A percentile compares a stretch with the other conserved stretches of the same genome.
phyloP scores from a whole-genome alignment of 2,329 filamentous ascomycete genomes.

The Claviceps sp. region DNA sequence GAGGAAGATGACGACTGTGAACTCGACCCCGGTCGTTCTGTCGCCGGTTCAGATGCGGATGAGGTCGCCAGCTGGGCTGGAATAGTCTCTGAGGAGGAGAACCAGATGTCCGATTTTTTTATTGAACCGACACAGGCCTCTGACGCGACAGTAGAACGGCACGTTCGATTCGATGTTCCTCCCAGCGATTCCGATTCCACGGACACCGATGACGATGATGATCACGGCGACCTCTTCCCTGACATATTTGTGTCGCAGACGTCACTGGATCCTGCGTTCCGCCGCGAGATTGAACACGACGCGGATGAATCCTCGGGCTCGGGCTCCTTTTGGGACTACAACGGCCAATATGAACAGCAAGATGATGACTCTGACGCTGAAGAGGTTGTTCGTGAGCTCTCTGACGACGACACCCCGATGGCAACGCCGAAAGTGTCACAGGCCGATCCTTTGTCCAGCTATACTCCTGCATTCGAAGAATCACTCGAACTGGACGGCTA shows the following conservation, averaged over 20 bases:
- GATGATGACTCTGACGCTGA: slow-evolving; percentile 28
- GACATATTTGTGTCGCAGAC: slow-evolving; percentile 69
- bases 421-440: slow-evolving; percentile 27
- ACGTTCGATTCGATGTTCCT: slow-evolving; percentile 61
- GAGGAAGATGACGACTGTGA: slow-evolving; percentile 22
- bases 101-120: slow-evolving; percentile 28
- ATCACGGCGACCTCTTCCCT: slow-evolving; percentile 54
- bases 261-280: slow-evolving; percentile 57
- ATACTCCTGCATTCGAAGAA: slow-evolving; percentile 19
- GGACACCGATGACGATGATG: slow-evolving; percentile 49
- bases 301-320: slow-evolving; percentile 44
- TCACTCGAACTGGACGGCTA: slow-evolving; percentile 40
- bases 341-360: slow-evolving; percentile 29
- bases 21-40: slow-evolving; percentile 23
- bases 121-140: slow-evolving; percentile 27
- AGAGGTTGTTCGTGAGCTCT: slow-evolving; percentile 22
- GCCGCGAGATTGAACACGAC: slow-evolving; percentile 60
- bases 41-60: slow-evolving; percentile 25
- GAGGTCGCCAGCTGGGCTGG: slow-evolving; percentile 43
- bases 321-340: slow-evolving; percentile 51
- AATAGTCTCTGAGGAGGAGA: slow-evolving; percentile 34
- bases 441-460: slow-evolving; percentile 12
- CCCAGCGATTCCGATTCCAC: slow-evolving; percentile 55
- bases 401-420: slow-evolving; percentile 28
- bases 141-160: slow-evolving; percentile 36